phyloP scores from a whole-genome alignment of 2,329 filamentous ascomycete species.

The Colletotrichum lini region DNA sequence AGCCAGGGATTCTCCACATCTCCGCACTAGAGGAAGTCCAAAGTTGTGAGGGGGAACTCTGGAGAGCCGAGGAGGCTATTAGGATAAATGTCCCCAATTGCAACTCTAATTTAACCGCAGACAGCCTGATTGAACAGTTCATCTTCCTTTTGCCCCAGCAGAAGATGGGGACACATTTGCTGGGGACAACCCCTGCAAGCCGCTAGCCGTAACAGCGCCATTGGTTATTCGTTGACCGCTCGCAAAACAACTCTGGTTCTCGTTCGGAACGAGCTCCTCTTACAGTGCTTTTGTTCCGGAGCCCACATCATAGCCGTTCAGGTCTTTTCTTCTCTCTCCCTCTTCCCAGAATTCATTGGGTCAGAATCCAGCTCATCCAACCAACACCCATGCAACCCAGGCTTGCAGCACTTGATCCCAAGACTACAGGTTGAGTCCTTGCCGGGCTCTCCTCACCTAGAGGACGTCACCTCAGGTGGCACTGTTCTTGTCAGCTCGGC shows the following conservation, averaged over 20 bases:
- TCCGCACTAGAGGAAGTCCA: constrained; percentile 5
- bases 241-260: constrained; percentile 14
- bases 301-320: constrained; percentile 22
- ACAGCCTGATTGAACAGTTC: constrained; percentile 38
- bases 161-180: constrained; percentile 29
- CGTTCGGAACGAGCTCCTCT: constrained; percentile 26
- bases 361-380: constrained; percentile 18
- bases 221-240: constrained; percentile 15
- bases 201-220: constrained; percentile 29
- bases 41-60: constrained; percentile 23
- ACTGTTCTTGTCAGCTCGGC: not conserved
- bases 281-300: constrained; percentile 15
- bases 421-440: constrained; percentile 16
- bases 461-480: constrained; percentile 31
- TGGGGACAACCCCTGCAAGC: constrained; percentile 21
- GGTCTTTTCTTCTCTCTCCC: not conserved
- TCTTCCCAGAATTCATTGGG: not conserved
- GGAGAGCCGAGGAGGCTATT: constrained; percentile 39
- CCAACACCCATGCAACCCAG: constrained; percentile 16
- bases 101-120: constrained; percentile 41
- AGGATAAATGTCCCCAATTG: constrained; percentile 35
- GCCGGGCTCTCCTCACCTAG: constrained; percentile 31
- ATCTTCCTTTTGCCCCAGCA: constrained; percentile 23
- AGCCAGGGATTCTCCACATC: constrained; percentile 37
- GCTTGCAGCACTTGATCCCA: constrained; percentile 32